Conservation (phyloP, 2,329 filamentous ascomycete genomes). For the Pseudocercospora eumusae region DNA sequence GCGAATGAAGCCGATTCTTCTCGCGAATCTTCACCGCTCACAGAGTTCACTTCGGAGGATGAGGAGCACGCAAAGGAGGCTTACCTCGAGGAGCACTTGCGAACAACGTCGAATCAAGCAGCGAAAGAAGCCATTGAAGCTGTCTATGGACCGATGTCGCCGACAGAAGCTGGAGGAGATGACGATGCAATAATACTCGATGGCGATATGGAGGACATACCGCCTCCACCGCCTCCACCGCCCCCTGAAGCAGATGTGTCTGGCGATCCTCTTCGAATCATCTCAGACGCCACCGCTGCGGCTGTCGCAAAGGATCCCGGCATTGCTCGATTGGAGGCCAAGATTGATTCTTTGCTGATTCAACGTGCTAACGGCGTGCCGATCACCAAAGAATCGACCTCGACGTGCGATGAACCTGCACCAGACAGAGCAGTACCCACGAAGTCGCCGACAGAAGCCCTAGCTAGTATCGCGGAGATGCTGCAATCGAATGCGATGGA, state of each 20-base stretch:
- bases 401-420: conserved; percentile 1
- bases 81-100: conserved; percentile 13
- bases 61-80: conserved; percentile 12
- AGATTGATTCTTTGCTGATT: conserved; percentile 18
- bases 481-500: conserved; percentile 15
- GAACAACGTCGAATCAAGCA: conserved; percentile 1
- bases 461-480: conserved; percentile 19
- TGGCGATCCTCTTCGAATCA: conserved; percentile 7
- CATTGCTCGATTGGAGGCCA: conserved; percentile 22
- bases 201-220: background rate
- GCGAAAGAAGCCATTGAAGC: conserved; percentile 14
- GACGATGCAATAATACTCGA: background rate
- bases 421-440: background rate
- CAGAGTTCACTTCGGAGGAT: conserved; percentile 10
- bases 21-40: background rate
- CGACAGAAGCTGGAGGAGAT: conserved; percentile 13
- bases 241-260: background rate
- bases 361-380: background rate
- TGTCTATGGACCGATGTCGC: conserved; percentile 15
- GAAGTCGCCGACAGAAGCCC: conserved; percentile 8
- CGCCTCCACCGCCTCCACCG: background rate
- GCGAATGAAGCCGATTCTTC: background rate
- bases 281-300: conserved; percentile 15
- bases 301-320: conserved; percentile 18
- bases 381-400: conserved; percentile 1